Evolutionary conservation across 106 monocot species (phyloP), one percentile per base, ranked within the genome.

Genomic region (Dactylorhiza incarnata): DNA sequence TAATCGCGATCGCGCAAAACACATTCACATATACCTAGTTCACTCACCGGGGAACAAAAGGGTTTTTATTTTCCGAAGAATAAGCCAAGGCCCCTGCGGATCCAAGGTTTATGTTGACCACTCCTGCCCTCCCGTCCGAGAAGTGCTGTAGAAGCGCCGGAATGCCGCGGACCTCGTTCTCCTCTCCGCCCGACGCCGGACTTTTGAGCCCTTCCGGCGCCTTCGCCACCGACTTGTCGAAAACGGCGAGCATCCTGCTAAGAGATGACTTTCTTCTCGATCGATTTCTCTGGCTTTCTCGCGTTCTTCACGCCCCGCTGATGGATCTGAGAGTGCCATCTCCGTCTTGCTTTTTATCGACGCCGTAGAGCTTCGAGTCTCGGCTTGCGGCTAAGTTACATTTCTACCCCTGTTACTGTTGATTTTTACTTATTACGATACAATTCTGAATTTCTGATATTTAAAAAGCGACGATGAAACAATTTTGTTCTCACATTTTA

Each of bases 41-140:
- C 43, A 68, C 68, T 68, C 47, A 80, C 80, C 66, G 72, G 11
- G 80, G 74, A 15, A 67, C 50, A 24, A 80, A 29, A 68, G 80
- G 80, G 67, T 68, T 80, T 49, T 74, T 66, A 16, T 80, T 80
- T 49, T 74, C 74, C 37, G 80, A 45, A 17, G 74, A 74, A 74
- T 80, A 80, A 7, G 79, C 79, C 48, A 80, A 74, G 67, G 65
- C 74, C 25, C 73, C 74, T 11, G 24, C 25, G 11, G 66, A 48
- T 15, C 80, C 80, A 20, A 80, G 68, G 52, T 74, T 74, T 74
- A 80, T 74, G 19, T 52, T 80, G 49, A 80, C 80, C 66, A 74
- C 44, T 74, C 80, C 67, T 44, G 51, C 74, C 67, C 48, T 74
- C 16, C 10, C 65, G 7, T 73, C 25, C 14, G 80, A 74, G 74